Base-by-base conservation (phyloP, 441 rosid species). In the Erodium trifolium region DNA sequence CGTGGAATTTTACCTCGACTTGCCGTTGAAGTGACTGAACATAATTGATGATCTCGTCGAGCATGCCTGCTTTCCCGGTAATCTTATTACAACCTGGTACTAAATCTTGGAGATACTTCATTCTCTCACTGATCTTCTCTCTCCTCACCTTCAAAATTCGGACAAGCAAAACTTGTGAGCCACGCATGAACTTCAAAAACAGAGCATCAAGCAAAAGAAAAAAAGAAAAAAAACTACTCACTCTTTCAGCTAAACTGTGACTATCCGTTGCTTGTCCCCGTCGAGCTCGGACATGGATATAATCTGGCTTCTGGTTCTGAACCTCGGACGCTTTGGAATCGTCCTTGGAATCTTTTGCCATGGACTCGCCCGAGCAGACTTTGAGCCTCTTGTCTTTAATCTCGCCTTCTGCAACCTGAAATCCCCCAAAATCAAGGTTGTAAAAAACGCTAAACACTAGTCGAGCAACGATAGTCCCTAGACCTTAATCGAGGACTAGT, bases 181-280 rank as follows among this genome's bases (percentile, higher is more conserved):
- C n/a, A n/a, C n/a, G 27, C 27, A 23, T 23, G 27, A 23, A 23
- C 27, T 23, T 2, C 27, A 23, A 23, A 23, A 23, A 23, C 27
- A 23, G 27, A 23, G 27, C 27, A 23, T 23, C 27, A 23, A 23
- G 27, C 27, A 23, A 23, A 23, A 23, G 2, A 23, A 23, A 0
- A 23, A 23, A 0, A 23, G 27, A 23, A 23, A 23, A 23, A n/a
- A 13, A 51, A 29, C 6, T 14, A 68, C 94, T 84, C 68, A 89
- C 98, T 77, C 96, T 83, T 77, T 92, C 98, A 34, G 98, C 98
- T 71, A 92, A 77, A 82, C 97, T 92, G 71, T 92, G 98, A 80
- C 95, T 90, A 70, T 92, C 96, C 9, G 98, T 90, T 71, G 96
- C 98, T 78, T 92, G 97, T 12, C 98, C 98, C 3, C 98, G 88